Evolutionary conservation across 352 stramenopile species (phyloP), one percentile per base, ranked within the genome.

Genomic region (Thraustotheca clavata): DNA sequence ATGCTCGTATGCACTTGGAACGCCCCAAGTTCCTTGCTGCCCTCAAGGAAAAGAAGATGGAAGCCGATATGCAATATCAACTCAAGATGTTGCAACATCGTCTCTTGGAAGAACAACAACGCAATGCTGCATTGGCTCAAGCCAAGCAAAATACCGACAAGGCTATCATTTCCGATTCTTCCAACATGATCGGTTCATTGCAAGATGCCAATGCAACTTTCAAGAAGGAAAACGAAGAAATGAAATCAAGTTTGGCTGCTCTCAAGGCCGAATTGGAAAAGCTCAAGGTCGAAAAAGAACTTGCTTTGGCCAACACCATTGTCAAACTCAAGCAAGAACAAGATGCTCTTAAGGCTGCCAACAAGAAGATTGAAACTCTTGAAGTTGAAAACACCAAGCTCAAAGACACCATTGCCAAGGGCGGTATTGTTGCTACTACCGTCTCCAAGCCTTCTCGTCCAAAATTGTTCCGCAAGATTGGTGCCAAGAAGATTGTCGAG

Each of bases 21-120:
- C 76, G 81, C 1, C 76, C 80, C 6, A 93, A 92, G 71, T 94
- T 84, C 61, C 63, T 86, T 4, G 80, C 78, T 38, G 80, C 74
- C 24, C 72, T 89, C 11, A 70, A 91, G 32, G 83, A 94, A 38
- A 80, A 91, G 69, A 87, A 88, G 67, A 69, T 87, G 52, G 79
- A 94, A 66, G 83, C 83, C 36, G 82, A 94, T 65, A 94, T 94
- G 86, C 72, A 77, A 40, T 93, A 87, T 68, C 86, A 94, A 60
- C 69, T 94, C 14, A 62, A 90, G 24, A 82, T 83, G 55, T 71
- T 94, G 1, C 87, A 94, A 67, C 72, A 85, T 16, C 81, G 83
- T 26, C 69, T 94, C 18, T 77, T 86, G 24, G 81, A 91, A 68
- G 85, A 94, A 55, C 79, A 94, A 49, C 63, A 77, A 35, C 80